Conservation (phyloP, 2,329 filamentous ascomycete genomes). For the Amauroascus verrucosus region DNA sequence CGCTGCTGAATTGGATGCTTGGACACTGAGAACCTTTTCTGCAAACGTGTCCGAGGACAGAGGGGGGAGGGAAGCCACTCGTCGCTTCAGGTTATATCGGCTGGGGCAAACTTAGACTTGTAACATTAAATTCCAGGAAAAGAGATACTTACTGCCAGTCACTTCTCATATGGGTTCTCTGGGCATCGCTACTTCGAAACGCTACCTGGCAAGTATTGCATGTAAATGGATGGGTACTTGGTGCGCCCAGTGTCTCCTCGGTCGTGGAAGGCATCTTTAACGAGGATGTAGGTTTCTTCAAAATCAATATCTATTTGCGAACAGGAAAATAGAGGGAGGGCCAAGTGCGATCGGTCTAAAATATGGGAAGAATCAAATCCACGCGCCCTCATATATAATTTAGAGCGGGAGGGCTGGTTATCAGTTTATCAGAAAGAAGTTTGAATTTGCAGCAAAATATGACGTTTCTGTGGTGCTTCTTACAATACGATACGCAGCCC, state of each 20-base stretch:
- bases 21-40: constrained; percentile 87
- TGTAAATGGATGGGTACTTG: constrained; percentile 72
- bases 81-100: constrained; percentile 88
- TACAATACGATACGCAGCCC: constrained; percentile 7
- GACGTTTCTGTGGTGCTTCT: constrained; percentile 8
- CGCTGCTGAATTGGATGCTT: constrained; percentile 71
- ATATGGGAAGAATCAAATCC: too few relatives aligned
- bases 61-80: constrained; percentile 47
- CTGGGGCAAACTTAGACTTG: constrained; percentile 36
- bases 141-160: constrained; percentile 79
- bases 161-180: constrained; percentile 92
- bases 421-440: constrained; percentile 12
- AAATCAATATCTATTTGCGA: background rate
- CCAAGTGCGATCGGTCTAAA: background rate
- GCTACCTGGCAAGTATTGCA: constrained; percentile 98
- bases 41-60: constrained; percentile 92
- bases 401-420: too few relatives aligned
- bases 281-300: too few relatives aligned
- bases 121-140: constrained; percentile 1
- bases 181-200: constrained; percentile 85
- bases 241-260: background rate
- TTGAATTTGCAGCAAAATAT: constrained; percentile 10
- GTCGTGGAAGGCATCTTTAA: constrained; percentile 10
- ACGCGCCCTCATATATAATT: too few relatives aligned
- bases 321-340: too few relatives aligned